Base-by-base conservation (phyloP, 306 rosid species). In the Mimosa pudica region DNA sequence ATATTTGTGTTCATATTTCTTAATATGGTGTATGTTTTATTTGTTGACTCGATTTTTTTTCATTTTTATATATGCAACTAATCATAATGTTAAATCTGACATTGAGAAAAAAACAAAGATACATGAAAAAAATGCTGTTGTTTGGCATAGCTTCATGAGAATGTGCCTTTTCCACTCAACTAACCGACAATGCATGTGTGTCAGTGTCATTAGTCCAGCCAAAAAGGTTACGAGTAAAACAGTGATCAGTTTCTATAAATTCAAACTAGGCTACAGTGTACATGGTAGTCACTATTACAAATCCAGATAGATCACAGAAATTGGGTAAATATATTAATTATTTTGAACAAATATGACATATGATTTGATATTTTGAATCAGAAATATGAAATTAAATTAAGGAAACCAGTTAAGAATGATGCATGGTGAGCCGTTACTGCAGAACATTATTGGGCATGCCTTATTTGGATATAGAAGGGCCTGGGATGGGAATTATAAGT, bases 131-230 rank as follows among this genome's bases (percentile, higher is more conserved):
- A 2, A 54, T 1, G 42, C 42, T 52, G 7, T 14, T 5, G 4
- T 66, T 71, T 71, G 60, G 33, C 33, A 4, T 7, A 9, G 8
- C 33, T 49, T 49, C 8, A 8, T 18, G 62, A 24, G 7, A 32
- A 32, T 32, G 45, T 32, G 17, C 4, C 42, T 30, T 47, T 12
- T 24, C 18, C 9, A 6, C 75, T 47, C 45, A 71, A 71, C 13
- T 12, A 13, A 32, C 46, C 30, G 75, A 71, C 75, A 48, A 49
- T 13, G 62, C 61, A 70, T n/a, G 73, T 44, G 57, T 24, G 35
- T 32, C 9, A 6, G 57, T 12, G 35, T 32, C 9, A 6, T 24
- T 24, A 11, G 18, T 70, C n/a, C 18, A 44, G 17, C 16, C 18
- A 42, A 69, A 9, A 38, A 5, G 30, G 30, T 24, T 24, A 41